Base-by-base conservation (phyloP, 257 asterid genomes). In the Solanum paucissectum region DNA sequence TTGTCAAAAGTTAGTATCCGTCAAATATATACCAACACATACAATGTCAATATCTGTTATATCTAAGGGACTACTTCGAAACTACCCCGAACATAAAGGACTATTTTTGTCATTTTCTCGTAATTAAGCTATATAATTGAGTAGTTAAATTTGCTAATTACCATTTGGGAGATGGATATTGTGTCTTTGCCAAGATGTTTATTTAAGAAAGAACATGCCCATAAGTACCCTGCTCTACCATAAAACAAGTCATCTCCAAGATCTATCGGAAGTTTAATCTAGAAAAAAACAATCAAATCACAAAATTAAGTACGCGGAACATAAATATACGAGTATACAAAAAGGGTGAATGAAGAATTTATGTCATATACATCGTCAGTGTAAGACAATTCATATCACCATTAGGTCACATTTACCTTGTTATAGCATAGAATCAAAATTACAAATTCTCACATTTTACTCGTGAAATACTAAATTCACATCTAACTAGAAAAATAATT, bases 181-280 rank as follows among this genome's bases (percentile, higher is more conserved):
- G 98, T 92, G 87, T 90, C 92, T 87, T 88, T 83, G 44, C 95
- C 96, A 49, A 94, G 74, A 84, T 91, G 87, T 86, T 93, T 91
- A 94, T 96, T 96, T 87, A 96, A 89, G 92, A 96, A 95, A 66
- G 87, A 91, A 86, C 94, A 94, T 20, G 98, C 94, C 98, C 96
- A 95, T 90, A 96, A 91, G 91, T 89, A 96, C 90, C 98, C 98
- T 55, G 98, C 95, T 92, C 96, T 92, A 27, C 99, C 98, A 52
- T 92, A 96, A 85, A 96, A 83, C 71, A 96, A 91, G 88, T 96
- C 97, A 36, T 95, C 89, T 21, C 95, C 95, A 77, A 93, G 91
- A 76, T 94, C 96, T 89, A 87, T 90, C 9, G 96, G n/a, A 86
- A 93, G 92, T 93, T 92, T 93, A 85, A 94, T 93, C 98, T 96